Evolutionary conservation across 2,329 filamentous ascomycete species (phyloP), one percentile per base, ranked within the genome.

Genomic region (Fusarium sp.): DNA sequence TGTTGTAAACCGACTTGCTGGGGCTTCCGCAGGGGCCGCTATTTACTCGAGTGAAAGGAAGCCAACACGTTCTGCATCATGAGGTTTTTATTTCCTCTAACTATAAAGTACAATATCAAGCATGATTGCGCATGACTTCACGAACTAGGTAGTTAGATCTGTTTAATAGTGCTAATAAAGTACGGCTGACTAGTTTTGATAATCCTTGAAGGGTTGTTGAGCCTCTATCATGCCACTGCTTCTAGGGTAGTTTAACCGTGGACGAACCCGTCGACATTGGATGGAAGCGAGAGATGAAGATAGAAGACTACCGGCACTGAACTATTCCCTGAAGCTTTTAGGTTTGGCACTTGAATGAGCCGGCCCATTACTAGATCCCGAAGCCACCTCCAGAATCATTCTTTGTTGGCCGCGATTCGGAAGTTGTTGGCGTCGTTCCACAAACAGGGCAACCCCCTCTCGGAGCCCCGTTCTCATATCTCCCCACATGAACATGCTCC

Each of bases 351-450:
- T 28, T 43, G 14, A 14, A 26, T 18, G 20, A 20, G 36, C 51
- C 51, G 44, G 20, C 5, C 44, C 40, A 60, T 11, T 65, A 48
- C 43, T 65, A 65, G 42, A 38, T 60, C 61, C 61, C 46, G 62
- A 65, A 66, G 61, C 61, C 36, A 65, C 53, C 38, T 33, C 31
- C n/a, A 46, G 17, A 52, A 22, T 18, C 26, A 13, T 22, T 20
- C 34, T 13, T 34, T 45, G 24, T 67, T 26, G 38, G 33, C 46
- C 22, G 34, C 28, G 39, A 36, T 26, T 46, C 17, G 38, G 31
- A 45, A n/a, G 39, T 34, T 40, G 45, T 52, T 31, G 22, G 15
- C 31, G 38, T 70, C 45, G 46, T 63, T 58, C 26, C 43, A 53
- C 43, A 39, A 42, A 36, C 53, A 48, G 48, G 38, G 59, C 31